Evolutionary conservation across 225 moss, liverwort and hornwort species (phyloP).

Genomic region (Lunularia cruciata): DNA sequence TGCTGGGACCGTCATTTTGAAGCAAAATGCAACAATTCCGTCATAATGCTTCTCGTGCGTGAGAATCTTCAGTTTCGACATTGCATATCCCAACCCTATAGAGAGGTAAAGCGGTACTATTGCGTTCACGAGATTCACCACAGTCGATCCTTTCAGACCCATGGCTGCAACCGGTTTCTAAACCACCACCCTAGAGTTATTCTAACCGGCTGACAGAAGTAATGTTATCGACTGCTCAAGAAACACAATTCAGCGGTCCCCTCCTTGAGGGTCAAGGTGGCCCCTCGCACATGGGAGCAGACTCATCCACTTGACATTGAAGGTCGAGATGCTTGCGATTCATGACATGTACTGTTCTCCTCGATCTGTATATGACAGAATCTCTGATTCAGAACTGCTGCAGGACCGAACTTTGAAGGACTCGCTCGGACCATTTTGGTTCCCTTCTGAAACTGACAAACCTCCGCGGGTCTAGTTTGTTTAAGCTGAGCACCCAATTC

Average conservation of each 20-base stretch:
- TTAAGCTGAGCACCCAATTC: no score
- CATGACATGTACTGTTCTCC: neutral
- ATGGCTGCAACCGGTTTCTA: neutral
- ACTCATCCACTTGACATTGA: neutral
- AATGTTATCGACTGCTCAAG: neutral
- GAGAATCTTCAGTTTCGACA: constrained; percentile 26
- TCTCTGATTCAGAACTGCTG: no score
- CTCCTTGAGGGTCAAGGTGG: neutral
- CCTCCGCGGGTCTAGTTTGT: no score
- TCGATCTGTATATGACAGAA: no score
- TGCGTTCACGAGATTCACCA: constrained; percentile 28
- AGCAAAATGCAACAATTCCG: constrained; percentile 26
- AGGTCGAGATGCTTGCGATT: neutral
- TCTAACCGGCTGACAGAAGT: neutral
- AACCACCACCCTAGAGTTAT: no score
- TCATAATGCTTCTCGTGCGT: constrained; percentile 13
- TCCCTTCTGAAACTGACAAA: neutral
- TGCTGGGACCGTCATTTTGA: constrained; percentile 19
- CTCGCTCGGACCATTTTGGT: neutral
- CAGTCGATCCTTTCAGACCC: constrained; percentile 15
- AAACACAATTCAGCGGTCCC: no score
- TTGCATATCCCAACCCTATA: constrained; percentile 27
- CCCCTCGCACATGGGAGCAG: neutral
- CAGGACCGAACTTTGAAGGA: neutral
- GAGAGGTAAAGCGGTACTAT: constrained; percentile 33